Evolutionary conservation across 2,329 filamentous ascomycete species (phyloP), one percentile per base, ranked within the genome.

Genomic region (Cladosporium austrohemisphaericum): DNA sequence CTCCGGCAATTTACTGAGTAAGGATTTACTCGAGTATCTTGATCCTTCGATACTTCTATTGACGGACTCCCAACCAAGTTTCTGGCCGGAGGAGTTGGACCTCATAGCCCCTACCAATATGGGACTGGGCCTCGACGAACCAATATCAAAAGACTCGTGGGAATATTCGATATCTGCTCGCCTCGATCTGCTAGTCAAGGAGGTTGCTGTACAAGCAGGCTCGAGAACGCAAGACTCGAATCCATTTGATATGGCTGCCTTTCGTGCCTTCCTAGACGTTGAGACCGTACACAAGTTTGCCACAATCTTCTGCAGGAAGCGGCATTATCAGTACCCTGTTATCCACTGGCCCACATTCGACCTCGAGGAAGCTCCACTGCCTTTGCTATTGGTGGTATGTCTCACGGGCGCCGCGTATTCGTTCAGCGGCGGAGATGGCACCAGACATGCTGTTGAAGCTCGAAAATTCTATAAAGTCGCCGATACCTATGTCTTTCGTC

Each of bases 301-400:
- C 14, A 25, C 35, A 11, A 23, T 35, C 18, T 51, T 51, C 20
- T 51, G 49, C 20, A 33, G 43, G 8, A 51, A 51, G 23, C 26
- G 49, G 4, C 49, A 51, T 32, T 51, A 51, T 25, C 49, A 26
- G n/a, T 51, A 47, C n/a, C 41, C 29, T n/a, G 29, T 51, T 22
- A 41, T 51, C n/a, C 49, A 51, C 36, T 51, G 49, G 49, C 43
- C 49, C 14, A 36, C 49, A 1, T 37, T 51, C 14, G 29, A 19
- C 8, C 13, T 46, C 11, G 36, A 41, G 13, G 31, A 23, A 4
- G 36, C 19, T 4, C 29, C 49, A 3, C 43, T 51, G 8, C 43
- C 49, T 20, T 23, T 51, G 18, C 43, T 51, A 8, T n/a, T 51
- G 11, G 49, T 41, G 4, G 25, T 51, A 5, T 23, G 22, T 14